Evolutionary conservation across 2,329 filamentous ascomycete genomes (phyloP).

Genomic region (Colletotrichum theobromicola): DNA sequence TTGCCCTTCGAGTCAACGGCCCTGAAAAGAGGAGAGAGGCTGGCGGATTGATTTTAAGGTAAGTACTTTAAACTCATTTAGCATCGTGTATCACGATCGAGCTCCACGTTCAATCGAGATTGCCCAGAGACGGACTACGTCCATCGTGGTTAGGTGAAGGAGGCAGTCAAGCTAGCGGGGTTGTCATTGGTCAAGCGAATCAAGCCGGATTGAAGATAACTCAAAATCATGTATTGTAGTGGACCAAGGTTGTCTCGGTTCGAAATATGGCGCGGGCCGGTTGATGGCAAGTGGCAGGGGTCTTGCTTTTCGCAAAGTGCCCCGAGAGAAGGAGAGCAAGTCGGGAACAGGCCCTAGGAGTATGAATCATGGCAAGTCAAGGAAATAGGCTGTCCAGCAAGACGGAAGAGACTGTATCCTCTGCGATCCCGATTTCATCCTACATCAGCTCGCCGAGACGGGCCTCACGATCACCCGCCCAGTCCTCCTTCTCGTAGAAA

Average conservation of each 20-base stretch:
- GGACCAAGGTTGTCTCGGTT: background rate
- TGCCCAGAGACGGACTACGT: background rate
- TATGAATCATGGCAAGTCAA: background rate
- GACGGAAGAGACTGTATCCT: background rate
- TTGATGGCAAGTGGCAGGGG: background rate
- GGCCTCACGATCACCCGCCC: conserved; percentile 57
- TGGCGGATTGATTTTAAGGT: background rate
- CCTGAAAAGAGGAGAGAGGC: background rate
- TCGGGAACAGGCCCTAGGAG: background rate
- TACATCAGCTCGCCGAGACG: conserved; percentile 59
- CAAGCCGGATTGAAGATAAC: background rate
- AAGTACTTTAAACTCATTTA: background rate
- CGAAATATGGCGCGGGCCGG: background rate
- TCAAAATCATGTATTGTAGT: conserved; percentile 3
- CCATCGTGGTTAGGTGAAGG: background rate
- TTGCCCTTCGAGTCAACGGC: background rate
- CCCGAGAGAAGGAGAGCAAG: background rate
- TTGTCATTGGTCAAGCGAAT: background rate
- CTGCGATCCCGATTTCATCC: background rate
- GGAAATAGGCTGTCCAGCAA: background rate
- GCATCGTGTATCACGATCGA: background rate
- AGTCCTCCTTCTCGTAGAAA: conserved; percentile 93
- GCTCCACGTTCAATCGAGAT: background rate
- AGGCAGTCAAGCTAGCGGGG: background rate
- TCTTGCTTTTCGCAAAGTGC: background rate